Evolutionary conservation across 2,329 filamentous ascomycete genomes (phyloP).

Genomic region (Sordariomycetes sp.): DNA sequence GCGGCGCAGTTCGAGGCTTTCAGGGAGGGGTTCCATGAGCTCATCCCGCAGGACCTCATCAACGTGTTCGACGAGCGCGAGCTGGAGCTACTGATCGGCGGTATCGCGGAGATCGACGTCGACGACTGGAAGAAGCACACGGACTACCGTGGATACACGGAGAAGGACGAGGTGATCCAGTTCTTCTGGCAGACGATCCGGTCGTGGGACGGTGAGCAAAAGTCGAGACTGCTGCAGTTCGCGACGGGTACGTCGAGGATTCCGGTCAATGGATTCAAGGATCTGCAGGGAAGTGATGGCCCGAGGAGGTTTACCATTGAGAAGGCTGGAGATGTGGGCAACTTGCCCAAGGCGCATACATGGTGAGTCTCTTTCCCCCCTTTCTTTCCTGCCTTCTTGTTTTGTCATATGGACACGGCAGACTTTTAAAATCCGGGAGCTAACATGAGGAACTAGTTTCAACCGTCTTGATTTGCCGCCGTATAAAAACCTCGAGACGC

Average conservation of each 20-base stretch:
- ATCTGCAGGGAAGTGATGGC: slow-evolving; percentile 92
- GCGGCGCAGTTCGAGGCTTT: slow-evolving; percentile 98
- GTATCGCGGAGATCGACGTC: slow-evolving; percentile 99
- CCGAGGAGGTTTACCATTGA: slow-evolving; percentile 95
- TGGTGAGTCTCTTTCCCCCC: slow-evolving; percentile 53
- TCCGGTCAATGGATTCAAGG: slow-evolving; percentile 98
- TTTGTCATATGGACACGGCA: background rate
- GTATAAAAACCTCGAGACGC: slow-evolving; percentile 78
- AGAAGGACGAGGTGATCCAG: slow-evolving; percentile 92
- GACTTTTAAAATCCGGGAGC: slow-evolving; percentile 7
- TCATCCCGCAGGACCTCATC: slow-evolving; percentile 91
- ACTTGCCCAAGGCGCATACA: slow-evolving; percentile 93
- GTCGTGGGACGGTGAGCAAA: slow-evolving; percentile 96
- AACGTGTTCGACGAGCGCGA: slow-evolving; percentile 99
- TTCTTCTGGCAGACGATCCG: slow-evolving; percentile 99
- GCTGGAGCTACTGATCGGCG: slow-evolving; percentile 89
- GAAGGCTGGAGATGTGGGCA: slow-evolving; percentile 83
- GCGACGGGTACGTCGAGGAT: slow-evolving; percentile 96
- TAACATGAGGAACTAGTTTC: slow-evolving; percentile 52
- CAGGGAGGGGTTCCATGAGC: slow-evolving; percentile 92
- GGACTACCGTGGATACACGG: slow-evolving; percentile 96
- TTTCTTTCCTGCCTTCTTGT: background rate
- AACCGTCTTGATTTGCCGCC: slow-evolving; percentile 92
- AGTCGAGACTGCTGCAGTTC: slow-evolving; percentile 91
- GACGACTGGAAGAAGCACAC: slow-evolving; percentile 99